Conservation (phyloP, 1,139 yeast species). For the Pichia sp. region DNA sequence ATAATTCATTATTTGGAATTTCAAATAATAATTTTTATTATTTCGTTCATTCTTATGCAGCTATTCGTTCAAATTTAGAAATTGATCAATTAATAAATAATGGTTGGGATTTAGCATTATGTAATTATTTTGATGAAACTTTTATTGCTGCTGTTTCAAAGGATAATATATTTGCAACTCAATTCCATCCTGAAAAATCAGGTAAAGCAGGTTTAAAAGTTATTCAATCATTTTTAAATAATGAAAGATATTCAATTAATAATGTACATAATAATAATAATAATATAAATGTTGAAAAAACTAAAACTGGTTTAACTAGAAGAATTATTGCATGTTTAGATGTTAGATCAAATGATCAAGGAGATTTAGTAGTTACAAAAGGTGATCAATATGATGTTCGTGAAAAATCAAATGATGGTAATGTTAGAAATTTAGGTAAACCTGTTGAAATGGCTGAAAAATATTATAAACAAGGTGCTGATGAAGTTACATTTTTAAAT, state of each 20-base stretch:
- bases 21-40: constrained; percentile 68
- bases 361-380: constrained; percentile 93
- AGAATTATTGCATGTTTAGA: constrained; percentile 93
- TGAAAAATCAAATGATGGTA: constrained; percentile 48
- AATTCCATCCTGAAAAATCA: constrained; percentile 96
- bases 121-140: constrained; percentile 70
- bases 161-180: constrained; percentile 85
- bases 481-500: constrained; percentile 88
- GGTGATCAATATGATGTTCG: constrained; percentile 98
- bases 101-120: constrained; percentile 77
- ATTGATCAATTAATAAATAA: constrained; percentile 28
- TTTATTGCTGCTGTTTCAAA: constrained; percentile 79
- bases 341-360: constrained; percentile 89
- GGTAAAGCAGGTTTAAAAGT: constrained; percentile 83
- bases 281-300: constrained; percentile 35
- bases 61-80: constrained; percentile 37
- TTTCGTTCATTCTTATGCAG: constrained; percentile 93
- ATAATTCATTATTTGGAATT: constrained; percentile 46
- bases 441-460: constrained; percentile 90
- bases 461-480: constrained; percentile 92
- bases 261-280: neutral
- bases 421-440: constrained; percentile 87
- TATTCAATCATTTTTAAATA: constrained; percentile 62
- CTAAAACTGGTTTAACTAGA: constrained; percentile 70
- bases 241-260: constrained; percentile 29